Evolutionary conservation across 768 basidiomycete species (phyloP), one percentile per base, ranked within the genome.

Genomic region (Phylloporus sp.): DNA sequence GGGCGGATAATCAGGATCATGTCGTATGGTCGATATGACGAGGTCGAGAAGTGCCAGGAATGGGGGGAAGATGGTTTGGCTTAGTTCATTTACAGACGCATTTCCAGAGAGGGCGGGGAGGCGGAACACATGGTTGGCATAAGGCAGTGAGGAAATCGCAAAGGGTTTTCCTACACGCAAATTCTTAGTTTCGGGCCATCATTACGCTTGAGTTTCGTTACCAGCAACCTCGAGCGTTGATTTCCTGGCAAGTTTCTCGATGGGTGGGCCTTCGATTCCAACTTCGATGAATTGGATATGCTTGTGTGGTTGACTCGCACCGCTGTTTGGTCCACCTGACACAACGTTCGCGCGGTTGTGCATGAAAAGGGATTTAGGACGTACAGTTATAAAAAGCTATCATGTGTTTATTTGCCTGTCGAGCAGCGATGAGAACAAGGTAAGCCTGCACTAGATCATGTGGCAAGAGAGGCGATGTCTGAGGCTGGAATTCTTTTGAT

Each of bases 381-480:
- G 63, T 67, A 83, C 94, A 95, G 57, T 97, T 97, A 70, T 93
- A 97, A 71, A 97, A 97, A 1, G 88, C 89, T 50, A 97, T 80
- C 50, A 85, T 75, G 29, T 72, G 75, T 53, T 74, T 77, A 13
- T 82, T 81, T 0, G 73, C 74, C 59, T 80, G 79, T 36, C 76
- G 76, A 39, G 84, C 91, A 4, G 90, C 86, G 1, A 77, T 66
- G 3, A 97, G 73, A 26, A 95, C 72, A n/a, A 74, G 66, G 70
- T 93, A 94, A 5, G 84, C 76, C 51, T 87, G 82, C 4, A 87
- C 80, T 11, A 97, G 78, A 63, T 97, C 91, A 15, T 79, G 65
- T 0, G 94, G 94, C 53, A 81, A 70, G 20, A 94, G 76, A 6
- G 94, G 93, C 0, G 88, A 82, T 2, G 85, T 76, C 69, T 97